Conservation (phyloP, 306 rosid species). For the Acacia melanoxylon region DNA sequence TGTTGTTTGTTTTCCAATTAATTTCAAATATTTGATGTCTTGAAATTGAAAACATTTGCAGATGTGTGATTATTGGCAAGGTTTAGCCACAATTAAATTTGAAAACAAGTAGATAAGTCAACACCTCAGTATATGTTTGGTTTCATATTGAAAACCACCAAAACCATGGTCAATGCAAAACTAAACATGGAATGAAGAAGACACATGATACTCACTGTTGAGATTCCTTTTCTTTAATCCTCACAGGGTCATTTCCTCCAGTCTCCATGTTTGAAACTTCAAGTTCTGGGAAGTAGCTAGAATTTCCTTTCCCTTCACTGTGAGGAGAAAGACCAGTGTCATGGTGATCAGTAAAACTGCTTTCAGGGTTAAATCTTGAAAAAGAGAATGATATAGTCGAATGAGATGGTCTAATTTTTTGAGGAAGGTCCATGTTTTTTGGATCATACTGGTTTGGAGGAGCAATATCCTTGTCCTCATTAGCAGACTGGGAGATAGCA, state of each 20-base stretch:
- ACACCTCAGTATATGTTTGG: not conserved
- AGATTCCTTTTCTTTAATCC: slow-evolving; percentile 47
- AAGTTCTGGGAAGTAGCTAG: slow-evolving; percentile 36
- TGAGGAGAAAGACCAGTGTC: slow-evolving; percentile 40
- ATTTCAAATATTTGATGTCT: not conserved
- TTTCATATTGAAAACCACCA: not conserved
- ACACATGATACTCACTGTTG: slow-evolving; percentile 44
- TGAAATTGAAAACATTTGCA: not conserved
- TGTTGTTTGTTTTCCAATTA: not conserved
- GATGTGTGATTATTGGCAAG: not conserved
- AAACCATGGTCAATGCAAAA: not conserved
- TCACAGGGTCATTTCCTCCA: slow-evolving; percentile 35
- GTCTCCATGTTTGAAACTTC: slow-evolving; percentile 31
- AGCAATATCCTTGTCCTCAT: slow-evolving; percentile 36
- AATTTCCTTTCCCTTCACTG: slow-evolving; percentile 36
- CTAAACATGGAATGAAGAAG: slow-evolving; percentile 15
- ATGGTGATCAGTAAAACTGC: slow-evolving; percentile 32
- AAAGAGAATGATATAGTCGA: slow-evolving; percentile 47
- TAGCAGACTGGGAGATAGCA: slow-evolving; percentile 32
- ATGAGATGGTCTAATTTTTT: slow-evolving; percentile 36
- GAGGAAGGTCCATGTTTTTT: slow-evolving; percentile 32
- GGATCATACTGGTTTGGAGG: slow-evolving; percentile 26
- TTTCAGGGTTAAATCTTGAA: slow-evolving; percentile 45
- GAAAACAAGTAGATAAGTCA: not conserved
- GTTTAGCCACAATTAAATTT: not conserved